phyloP scores from a whole-genome alignment of 768 basidiomycete species.

The Jaapia argillacea region DNA sequence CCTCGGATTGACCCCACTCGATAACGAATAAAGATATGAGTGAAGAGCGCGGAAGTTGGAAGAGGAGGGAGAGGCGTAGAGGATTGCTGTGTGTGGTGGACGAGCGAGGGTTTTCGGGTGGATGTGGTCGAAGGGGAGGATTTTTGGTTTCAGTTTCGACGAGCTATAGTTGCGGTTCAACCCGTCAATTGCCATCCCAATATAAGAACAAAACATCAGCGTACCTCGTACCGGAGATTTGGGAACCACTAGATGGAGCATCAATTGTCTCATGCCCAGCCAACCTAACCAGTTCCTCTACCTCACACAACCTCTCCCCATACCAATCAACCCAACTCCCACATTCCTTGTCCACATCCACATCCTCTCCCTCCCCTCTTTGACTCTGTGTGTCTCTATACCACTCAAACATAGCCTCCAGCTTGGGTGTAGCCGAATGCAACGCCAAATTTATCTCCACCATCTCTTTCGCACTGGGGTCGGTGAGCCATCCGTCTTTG shows the following conservation, averaged over 20 bases:
- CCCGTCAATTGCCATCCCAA: constrained; percentile 2
- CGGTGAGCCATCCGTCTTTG: constrained; percentile 35
- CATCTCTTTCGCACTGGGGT: constrained; percentile 38
- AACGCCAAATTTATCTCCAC: constrained; percentile 69
- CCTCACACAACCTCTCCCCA: constrained; percentile 61
- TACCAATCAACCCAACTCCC: constrained; percentile 84
- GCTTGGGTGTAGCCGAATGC: constrained; percentile 68
- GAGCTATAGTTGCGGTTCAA: constrained; percentile 18
- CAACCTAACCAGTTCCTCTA: constrained; percentile 44
- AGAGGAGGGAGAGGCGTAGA: constrained; percentile 66
- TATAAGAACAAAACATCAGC: background rate
- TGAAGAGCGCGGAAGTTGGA: constrained; percentile 66
- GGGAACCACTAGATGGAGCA: too few species aligned
- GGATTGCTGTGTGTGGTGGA: constrained; percentile 56
- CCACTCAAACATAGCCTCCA: constrained; percentile 77
- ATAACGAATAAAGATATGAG: constrained; percentile 42
- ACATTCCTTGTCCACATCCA: constrained; percentile 28
- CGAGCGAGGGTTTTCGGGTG: constrained; percentile 36
- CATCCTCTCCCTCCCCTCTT: too few species aligned
- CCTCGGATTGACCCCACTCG: constrained; percentile 30
- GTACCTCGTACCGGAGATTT: too few species aligned
- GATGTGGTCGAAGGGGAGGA: constrained; percentile 74
- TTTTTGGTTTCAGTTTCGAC: constrained; percentile 37
- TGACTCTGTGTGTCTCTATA: constrained; percentile 33
- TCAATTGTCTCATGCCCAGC: constrained; percentile 42